A percentile compares a stretch with the other conserved stretches of the same genome.
Conservation (phyloP, 2,329 filamentous ascomycete genomes). For the Knufia fluminis region DNA sequence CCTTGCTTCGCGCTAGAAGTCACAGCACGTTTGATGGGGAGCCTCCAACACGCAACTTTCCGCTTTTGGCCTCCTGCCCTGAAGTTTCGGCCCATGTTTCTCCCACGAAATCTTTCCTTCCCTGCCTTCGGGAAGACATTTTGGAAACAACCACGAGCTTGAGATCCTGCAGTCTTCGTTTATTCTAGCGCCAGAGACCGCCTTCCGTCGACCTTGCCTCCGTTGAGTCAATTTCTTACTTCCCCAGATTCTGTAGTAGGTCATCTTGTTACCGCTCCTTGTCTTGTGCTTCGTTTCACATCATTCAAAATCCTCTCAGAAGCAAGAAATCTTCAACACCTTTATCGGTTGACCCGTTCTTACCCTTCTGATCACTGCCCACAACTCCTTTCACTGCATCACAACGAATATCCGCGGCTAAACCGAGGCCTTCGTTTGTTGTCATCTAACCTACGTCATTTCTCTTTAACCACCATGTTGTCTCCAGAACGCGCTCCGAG, state of each 20-base stretch:
- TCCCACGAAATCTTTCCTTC: neutral
- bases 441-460: constrained; percentile 1
- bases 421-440: neutral
- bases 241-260: neutral
- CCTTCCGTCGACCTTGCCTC: neutral
- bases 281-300: neutral
- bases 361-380: neutral
- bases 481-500: constrained; percentile 27
- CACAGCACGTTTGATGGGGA: neutral
- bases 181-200: neutral
- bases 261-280: neutral
- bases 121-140: neutral
- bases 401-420: neutral
- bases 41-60: too few relatives aligned
- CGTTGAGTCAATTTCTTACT: neutral
- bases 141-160: neutral
- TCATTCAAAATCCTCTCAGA: neutral
- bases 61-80: neutral
- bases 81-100: neutral
- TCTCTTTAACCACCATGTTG: constrained; percentile 28
- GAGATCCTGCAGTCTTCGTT: neutral
- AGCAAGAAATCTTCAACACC: neutral
- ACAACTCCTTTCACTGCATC: too few relatives aligned
- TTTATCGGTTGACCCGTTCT: too few relatives aligned
- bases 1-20: neutral